Evolutionary conservation across 2,329 filamentous ascomycete species (phyloP).

Genomic region (Trichoderma harzianum): DNA sequence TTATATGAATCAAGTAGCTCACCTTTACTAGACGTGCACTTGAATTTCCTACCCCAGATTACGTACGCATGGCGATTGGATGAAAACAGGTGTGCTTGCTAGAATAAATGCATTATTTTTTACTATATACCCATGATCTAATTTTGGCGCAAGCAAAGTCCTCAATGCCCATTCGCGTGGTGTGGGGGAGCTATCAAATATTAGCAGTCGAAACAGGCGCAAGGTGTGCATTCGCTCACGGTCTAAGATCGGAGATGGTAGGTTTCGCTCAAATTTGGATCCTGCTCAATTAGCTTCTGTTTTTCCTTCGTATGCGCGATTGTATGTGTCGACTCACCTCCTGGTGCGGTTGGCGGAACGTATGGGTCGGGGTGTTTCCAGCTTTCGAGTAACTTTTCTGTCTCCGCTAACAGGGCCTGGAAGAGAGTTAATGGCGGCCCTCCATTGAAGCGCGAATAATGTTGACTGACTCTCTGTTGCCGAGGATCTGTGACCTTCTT

Average conservation of each 20-base stretch:
- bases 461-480: constrained; percentile 71
- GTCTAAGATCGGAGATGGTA: constrained; percentile 74
- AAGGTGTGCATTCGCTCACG: constrained; percentile 55
- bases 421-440: neutral
- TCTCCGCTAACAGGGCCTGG: constrained; percentile 80
- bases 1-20: neutral
- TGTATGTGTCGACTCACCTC: constrained; percentile 56
- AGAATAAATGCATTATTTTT: constrained; percentile 1
- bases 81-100: neutral
- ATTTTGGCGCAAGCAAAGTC: neutral
- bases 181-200: constrained; percentile 18
- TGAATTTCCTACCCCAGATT: neutral
- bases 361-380: constrained; percentile 99
- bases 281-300: constrained; percentile 47
- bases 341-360: constrained; percentile 81
- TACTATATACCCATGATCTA: constrained; percentile 8
- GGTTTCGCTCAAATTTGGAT: constrained; percentile 93
- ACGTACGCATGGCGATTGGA: neutral
- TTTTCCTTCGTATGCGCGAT: neutral
- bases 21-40: neutral
- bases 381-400: constrained; percentile 80
- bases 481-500: constrained; percentile 77
- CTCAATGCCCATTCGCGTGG: constrained; percentile 11
- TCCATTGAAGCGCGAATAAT: neutral
- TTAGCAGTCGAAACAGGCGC: constrained; percentile 1